Evolutionary conservation across 768 basidiomycete species (phyloP), one percentile per base, ranked within the genome.

Genomic region (Lactarius vividus): DNA sequence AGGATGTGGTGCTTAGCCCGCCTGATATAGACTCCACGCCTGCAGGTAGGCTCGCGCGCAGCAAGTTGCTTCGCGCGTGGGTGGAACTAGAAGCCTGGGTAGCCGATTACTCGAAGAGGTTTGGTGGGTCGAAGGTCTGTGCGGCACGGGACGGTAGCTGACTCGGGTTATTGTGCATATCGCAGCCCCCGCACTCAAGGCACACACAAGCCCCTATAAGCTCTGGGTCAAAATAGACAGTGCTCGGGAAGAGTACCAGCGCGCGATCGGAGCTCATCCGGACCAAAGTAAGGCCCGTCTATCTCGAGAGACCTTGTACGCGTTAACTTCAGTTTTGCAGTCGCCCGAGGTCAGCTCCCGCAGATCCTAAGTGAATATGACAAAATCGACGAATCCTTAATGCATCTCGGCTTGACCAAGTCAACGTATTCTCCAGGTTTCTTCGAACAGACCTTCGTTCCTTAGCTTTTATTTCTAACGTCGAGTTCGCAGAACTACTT

Each of bases 31-130:
- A 89, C 65, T 71, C 61, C 11, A 80, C 78, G 10, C 71, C 76
- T 10, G 75, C 79, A 44, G 87, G 87, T 20, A 81, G 76, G 64
- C 78, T 79, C 62, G 83, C 81, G 66, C 81, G 87, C 5, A 81
- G 82, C 28, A 87, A 82, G 71, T 80, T 94, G 4, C 80, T 94
- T 57, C 84, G 92, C 39, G 89, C 88, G 33, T 94, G 92, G 92
- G 81, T 92, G 20, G 92, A 94, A 73, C 75, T 88, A 9, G 77
- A 82, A 46, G 83, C 89, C 3, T 94, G 87, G 86, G 70, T 88
- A 23, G 76, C 79, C 4, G 84, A 90, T 61, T 91, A 82, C 68
- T 81, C 78, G 61, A 81, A 80, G 40, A 73, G 77, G 31, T 69
- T 84, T 68, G 73, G 84, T 86, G 73, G 29, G 77, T 63, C 18